Conservation (phyloP, 2,329 filamentous ascomycete genomes). For the Colletotrichum sp. region DNA sequence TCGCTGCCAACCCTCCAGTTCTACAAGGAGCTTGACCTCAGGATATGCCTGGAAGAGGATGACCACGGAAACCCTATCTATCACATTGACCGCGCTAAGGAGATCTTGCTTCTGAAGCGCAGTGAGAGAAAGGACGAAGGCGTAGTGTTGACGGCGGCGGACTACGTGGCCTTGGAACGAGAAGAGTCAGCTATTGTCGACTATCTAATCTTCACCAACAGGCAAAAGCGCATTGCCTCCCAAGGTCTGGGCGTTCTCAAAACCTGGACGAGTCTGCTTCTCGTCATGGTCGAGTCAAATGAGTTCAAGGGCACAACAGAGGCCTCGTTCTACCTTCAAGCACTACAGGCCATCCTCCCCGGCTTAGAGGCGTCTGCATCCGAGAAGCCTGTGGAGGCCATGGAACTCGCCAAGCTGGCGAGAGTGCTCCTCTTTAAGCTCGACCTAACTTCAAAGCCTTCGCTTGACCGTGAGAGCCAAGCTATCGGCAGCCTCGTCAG, state of each 20-base stretch:
- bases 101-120: slow-evolving; percentile 75
- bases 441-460: slow-evolving; percentile 54
- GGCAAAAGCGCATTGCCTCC: slow-evolving; percentile 60
- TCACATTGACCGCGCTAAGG: slow-evolving; percentile 72
- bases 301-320: slow-evolving; percentile 77
- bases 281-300: slow-evolving; percentile 82
- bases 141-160: slow-evolving; percentile 53
- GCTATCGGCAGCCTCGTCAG: slow-evolving; percentile 75
- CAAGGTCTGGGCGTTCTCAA: slow-evolving; percentile 72
- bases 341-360: slow-evolving; percentile 85
- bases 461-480: slow-evolving; percentile 47
- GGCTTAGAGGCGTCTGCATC: slow-evolving; percentile 81
- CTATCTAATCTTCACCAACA: slow-evolving; percentile 68
- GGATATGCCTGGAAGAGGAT: slow-evolving; percentile 66
- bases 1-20: slow-evolving; percentile 60
- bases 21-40: slow-evolving; percentile 72
- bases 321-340: slow-evolving; percentile 82
- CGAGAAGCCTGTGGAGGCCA: slow-evolving; percentile 71
- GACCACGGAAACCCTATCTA: slow-evolving; percentile 64
- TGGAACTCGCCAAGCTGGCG: slow-evolving; percentile 79
- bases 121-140: slow-evolving; percentile 62
- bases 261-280: slow-evolving; percentile 84
- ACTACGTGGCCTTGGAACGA: slow-evolving; percentile 54
- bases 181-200: slow-evolving; percentile 67
- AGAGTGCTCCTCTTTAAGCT: slow-evolving; percentile 75